These are phyloP conservation scores for Symbiotaphrina buchneri DNA, from an alignment of 495 filamentous ascomycete species.

Conservation along the genomic window DNA sequence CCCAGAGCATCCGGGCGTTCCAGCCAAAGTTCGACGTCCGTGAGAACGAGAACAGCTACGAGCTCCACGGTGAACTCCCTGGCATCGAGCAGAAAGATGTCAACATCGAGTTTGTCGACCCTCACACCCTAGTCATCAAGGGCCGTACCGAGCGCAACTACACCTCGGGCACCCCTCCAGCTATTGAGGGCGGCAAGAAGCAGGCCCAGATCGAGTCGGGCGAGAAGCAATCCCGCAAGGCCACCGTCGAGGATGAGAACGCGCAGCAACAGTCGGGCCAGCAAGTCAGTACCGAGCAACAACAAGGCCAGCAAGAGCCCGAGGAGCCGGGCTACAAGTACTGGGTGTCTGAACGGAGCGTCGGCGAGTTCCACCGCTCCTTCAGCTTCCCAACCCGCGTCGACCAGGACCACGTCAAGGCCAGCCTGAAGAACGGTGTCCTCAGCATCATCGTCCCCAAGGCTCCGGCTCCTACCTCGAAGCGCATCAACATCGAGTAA, in stretches of 20 bases:
- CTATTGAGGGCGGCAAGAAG: constrained; percentile 9
- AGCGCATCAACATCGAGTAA: constrained; percentile 36
- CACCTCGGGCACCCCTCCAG: constrained; percentile 10
- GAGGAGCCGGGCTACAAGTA: constrained; percentile 29
- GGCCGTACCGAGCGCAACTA: constrained; percentile 41
- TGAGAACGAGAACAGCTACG: constrained; percentile 42
- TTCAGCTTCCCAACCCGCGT: constrained; percentile 60
- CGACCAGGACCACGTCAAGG: constrained; percentile 56
- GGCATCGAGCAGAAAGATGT: constrained; percentile 60
- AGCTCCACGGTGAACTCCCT: constrained; percentile 75
- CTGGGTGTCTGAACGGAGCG: constrained; percentile 60
- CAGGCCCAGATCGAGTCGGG: constrained; percentile 12
- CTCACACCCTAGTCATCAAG: constrained; percentile 48
- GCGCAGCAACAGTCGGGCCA: constrained; percentile 6
- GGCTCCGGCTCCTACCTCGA: constrained; percentile 25
- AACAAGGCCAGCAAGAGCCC: constrained; percentile 10
- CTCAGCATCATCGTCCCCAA: constrained; percentile 58
- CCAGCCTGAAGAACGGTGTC: constrained; percentile 54
- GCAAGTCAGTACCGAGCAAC: not conserved
- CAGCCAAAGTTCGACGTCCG: constrained; percentile 61
- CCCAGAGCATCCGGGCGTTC: constrained; percentile 22
- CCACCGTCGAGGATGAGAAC: constrained; percentile 44
- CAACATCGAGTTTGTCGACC: constrained; percentile 66
- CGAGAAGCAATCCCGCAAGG: constrained; percentile 18
- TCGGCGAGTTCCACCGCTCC: constrained; percentile 57